Conservation (phyloP, 1,139 yeast genomes). For the Spencermartinsiella ligniputridi region DNA sequence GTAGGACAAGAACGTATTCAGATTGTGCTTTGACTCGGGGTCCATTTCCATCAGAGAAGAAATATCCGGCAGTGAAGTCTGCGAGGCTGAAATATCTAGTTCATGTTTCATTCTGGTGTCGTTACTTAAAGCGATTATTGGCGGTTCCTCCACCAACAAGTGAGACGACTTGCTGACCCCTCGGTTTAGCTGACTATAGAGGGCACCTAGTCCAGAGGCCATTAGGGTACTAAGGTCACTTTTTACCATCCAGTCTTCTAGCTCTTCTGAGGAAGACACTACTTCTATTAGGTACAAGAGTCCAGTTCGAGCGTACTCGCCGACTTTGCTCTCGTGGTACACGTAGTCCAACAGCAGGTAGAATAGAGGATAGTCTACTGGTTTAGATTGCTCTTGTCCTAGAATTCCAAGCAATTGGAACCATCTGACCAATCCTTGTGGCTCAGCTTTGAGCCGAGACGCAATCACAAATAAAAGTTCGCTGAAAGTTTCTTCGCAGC, state of each 20-base stretch:
- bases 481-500: slow-evolving; percentile 17
- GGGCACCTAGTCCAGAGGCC: slow-evolving; percentile 33
- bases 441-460: slow-evolving; percentile 18
- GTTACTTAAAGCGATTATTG: slow-evolving; percentile 10
- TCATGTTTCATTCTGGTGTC: not conserved
- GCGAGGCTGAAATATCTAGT: not conserved
- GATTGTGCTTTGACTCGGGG: slow-evolving; percentile 5
- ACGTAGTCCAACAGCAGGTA: slow-evolving; percentile 27
- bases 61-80: not conserved
- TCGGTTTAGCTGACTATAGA: slow-evolving; percentile 26
- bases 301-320: slow-evolving; percentile 32
- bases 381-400: not conserved
- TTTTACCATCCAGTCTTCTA: slow-evolving; percentile 28
- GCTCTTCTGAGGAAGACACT: slow-evolving; percentile 19
- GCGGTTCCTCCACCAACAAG: slow-evolving; percentile 8
- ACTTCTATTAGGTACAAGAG: slow-evolving; percentile 28
- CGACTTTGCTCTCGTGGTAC: slow-evolving; percentile 27
- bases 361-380: slow-evolving; percentile 24
- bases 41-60: not conserved
- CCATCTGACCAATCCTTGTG: slow-evolving; percentile 19
- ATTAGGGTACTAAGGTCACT: slow-evolving; percentile 30
- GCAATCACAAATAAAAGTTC: slow-evolving; percentile 21
- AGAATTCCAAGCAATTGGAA: slow-evolving; percentile 14
- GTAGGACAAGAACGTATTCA: slow-evolving; percentile 24
- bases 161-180: slow-evolving; percentile 6